Conservation (phyloP, 1,139 yeast genomes). For the Pichia sp. region DNA sequence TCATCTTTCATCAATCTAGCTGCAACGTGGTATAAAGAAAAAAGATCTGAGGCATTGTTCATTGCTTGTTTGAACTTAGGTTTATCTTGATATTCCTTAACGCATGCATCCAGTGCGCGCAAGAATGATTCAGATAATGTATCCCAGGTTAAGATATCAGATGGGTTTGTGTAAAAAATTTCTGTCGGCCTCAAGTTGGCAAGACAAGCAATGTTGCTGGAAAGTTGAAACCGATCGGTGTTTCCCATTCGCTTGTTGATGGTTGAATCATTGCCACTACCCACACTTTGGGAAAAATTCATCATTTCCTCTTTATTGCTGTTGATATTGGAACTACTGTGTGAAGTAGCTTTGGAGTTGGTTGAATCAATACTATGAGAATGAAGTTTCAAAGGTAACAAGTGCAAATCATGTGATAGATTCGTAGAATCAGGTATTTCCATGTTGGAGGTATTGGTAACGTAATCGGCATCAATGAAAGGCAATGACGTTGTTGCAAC, state of each 20-base stretch:
- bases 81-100: conserved; percentile 40
- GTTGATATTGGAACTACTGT: too few species aligned
- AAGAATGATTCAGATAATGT: conserved; percentile 39
- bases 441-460: conserved; percentile 27
- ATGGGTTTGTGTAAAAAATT: conserved; percentile 40
- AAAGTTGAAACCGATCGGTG: conserved; percentile 1
- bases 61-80: conserved; percentile 45
- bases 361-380: neutral
- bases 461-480: conserved; percentile 29
- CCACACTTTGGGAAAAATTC: too few species aligned
- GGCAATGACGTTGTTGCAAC: conserved; percentile 53
- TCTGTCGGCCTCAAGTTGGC: conserved; percentile 6
- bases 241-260: too few species aligned
- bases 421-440: conserved; percentile 18
- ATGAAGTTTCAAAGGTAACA: conserved; percentile 7
- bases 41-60: conserved; percentile 39
- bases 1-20: conserved; percentile 46
- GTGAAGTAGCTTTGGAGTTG: neutral
- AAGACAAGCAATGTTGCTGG: conserved; percentile 5
- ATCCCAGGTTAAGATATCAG: conserved; percentile 55
- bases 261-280: too few species aligned
- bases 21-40: conserved; percentile 41
- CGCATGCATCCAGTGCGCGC: conserved; percentile 37
- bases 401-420: conserved; percentile 12
- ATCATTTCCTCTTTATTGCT: too few species aligned